Evolutionary conservation across 2,329 filamentous ascomycete species (phyloP), one percentile per base, ranked within the genome.

Genomic region (Penicillium sp.): DNA sequence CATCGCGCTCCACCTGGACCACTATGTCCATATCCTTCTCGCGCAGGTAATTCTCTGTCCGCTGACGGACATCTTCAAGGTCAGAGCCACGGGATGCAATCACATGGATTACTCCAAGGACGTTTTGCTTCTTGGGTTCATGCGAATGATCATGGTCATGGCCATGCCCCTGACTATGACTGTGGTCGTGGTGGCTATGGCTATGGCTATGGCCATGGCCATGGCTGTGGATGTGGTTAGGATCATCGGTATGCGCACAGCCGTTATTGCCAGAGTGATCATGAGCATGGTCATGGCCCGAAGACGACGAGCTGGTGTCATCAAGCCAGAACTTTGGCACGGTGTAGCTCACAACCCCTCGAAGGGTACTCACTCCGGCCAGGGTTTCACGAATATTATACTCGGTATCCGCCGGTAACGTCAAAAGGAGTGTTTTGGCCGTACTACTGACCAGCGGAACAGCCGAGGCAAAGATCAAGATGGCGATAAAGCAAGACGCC

Each of bases 291-390:
- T 53, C 49, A 31, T 31, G 78, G 10, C 59, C 75, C 0, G 76
- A 75, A 53, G 78, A 72, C 20, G 75, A 71, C 2, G 72, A 71
- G 15, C 74, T 80, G 34, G 80, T 80, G 64, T 96, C 92, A 67
- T 96, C 91, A 14, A 95, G 80, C 95, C 95, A 99, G 72, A 98
- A 97, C 69, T 92, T 90, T 7, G 94, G 93, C 1, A 90, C 91
- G 0, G 90, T 84, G 70, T 97, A 98, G 54, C 90, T 88, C 0
- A 90, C 88, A 0, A 99, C 94, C 0, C 94, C 95, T 35, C 90
- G 84, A 61, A 98, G 81, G 52, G 89, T 89, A 50, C 88, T 88
- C 8, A 99, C 87, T 5, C 93, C 93, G 2, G 91, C 89, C 10
- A 99, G 82, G 0, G 90, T 90, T 71, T 95, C 92, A 59, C 95